Evolutionary conservation across 331 rosid species (phyloP), one percentile per base, ranked within the genome.

Genomic region (Telfairia occidentalis): DNA sequence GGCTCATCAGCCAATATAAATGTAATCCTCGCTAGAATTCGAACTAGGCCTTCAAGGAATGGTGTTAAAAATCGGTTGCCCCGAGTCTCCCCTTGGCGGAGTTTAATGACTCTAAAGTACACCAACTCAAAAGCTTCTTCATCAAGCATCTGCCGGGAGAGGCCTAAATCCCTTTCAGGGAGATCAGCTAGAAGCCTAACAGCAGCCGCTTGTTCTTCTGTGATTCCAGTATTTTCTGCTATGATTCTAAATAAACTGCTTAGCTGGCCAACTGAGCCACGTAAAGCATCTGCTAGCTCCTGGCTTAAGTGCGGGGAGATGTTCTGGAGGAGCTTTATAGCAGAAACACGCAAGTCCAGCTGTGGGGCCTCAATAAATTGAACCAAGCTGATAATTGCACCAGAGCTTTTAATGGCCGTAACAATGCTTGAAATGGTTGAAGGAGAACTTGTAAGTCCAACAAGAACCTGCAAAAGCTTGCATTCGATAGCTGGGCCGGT

Each of bases 351-450:
- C 79, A 95, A 81, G 74, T 95, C 99, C 80, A 78, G 88, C 82
- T 95, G 99, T 57, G 93, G 91, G 79, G 97, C 97, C 86, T 95
- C 99, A 21, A 92, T 87, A 82, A 95, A 92, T 79, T 95, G 99
- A 76, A 92, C 97, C 77, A 92, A 80, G 83, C 97, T 95, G 82
- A 87, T 92, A 74, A 88, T 90, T 80, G 99, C 99, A 26, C 99
- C 97, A 19, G 97, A 91, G 86, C 96, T 95, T 85, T 86, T 90
- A 83, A 92, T 90, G 74, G 99, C 97, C 21, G 92, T 30, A 73
- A 90, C 96, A 70, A 95, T 91, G 79, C 88, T 92, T 63, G 74
- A 30, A 75, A 90, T 87, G 0, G 91, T 82, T 50, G 90, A 86
- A 57, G 86, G 87, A 84, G 91, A 84, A 84, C 0, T 76, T 28